These are phyloP conservation scores for Eucalyptus paniculata DNA, from an alignment of 345 rosid species.

Conservation along the genomic window DNA sequence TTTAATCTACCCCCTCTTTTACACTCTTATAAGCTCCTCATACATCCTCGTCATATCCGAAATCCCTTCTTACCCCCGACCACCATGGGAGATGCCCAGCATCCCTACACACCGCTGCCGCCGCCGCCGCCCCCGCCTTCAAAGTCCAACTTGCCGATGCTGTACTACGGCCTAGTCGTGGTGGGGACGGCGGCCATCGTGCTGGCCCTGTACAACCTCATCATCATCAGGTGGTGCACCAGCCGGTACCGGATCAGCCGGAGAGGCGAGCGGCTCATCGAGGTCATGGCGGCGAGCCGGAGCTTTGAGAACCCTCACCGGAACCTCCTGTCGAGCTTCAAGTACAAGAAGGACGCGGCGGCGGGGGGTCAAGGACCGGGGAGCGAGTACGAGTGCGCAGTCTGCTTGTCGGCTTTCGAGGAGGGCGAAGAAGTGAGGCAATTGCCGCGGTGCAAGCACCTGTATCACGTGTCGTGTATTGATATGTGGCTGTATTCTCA, in stretches of 20 bases:
- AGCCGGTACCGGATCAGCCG: neutral
- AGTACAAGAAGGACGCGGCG: conserved; percentile 11
- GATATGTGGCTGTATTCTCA: conserved; percentile 33
- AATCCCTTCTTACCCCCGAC: neutral
- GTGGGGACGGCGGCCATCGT: conserved; percentile 14
- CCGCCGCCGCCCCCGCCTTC: neutral
- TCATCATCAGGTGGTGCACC: conserved; percentile 24
- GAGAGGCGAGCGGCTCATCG: neutral
- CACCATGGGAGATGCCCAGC: conserved; percentile 2
- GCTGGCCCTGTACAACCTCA: conserved; percentile 15
- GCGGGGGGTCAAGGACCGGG: neutral
- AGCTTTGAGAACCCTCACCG: neutral
- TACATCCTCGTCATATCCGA: neutral
- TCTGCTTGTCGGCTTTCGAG: conserved; percentile 21
- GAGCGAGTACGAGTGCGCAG: conserved; percentile 12
- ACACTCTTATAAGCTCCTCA: neutral
- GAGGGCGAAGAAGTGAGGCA: conserved; percentile 24
- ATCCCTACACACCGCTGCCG: neutral
- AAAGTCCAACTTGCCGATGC: conserved; percentile 19
- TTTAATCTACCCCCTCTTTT: neutral
- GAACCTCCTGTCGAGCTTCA: conserved; percentile 11
- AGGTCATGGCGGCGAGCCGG: neutral
- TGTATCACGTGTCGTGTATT: conserved; percentile 21
- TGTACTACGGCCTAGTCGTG: conserved; percentile 30
- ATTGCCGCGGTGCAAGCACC: conserved; percentile 18